Conservation (phyloP, 78 protist genomes). For the Tieghemostelium lacteum region DNA sequence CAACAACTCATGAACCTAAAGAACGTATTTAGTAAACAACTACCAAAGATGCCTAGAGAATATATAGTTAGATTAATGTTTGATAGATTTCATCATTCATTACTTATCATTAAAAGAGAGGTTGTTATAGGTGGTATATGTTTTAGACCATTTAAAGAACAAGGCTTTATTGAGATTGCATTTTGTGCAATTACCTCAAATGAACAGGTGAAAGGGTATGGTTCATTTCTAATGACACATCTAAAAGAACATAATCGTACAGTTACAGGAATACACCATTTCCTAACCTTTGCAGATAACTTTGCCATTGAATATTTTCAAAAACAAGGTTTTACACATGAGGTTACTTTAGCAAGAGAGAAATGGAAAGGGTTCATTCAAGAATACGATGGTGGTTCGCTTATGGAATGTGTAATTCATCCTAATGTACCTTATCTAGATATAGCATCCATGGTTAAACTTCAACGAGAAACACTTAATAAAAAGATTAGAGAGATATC, state of each 20-base stretch:
- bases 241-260: conserved; percentile 84
- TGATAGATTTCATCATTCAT: conserved; percentile 71
- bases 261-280: conserved; percentile 74
- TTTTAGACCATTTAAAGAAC: conserved; percentile 87
- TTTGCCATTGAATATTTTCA: conserved; percentile 95
- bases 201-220: conserved; percentile 93
- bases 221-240: conserved; percentile 94
- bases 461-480: conserved; percentile 45
- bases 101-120: conserved; percentile 35
- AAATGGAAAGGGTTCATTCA: conserved; percentile 91
- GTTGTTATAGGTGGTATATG: conserved; percentile 93
- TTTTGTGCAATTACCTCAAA: conserved; percentile 90
- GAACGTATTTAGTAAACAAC: conserved; percentile 89
- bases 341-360: conserved; percentile 76
- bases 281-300: conserved; percentile 97
- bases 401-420: conserved; percentile 82
- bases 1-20: conserved; percentile 57
- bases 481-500: conserved; percentile 52
- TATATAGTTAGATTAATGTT: conserved; percentile 89
- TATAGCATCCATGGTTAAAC: conserved; percentile 26
- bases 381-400: conserved; percentile 96
- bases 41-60: conserved; percentile 95
- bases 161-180: conserved; percentile 92
- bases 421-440: conserved; percentile 60
- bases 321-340: conserved; percentile 93